Percentiles rank a stretch among this genome's conserved stretches.
phyloP scores from a whole-genome alignment of 306 rosid genomes.

The Parietaria judaica region DNA sequence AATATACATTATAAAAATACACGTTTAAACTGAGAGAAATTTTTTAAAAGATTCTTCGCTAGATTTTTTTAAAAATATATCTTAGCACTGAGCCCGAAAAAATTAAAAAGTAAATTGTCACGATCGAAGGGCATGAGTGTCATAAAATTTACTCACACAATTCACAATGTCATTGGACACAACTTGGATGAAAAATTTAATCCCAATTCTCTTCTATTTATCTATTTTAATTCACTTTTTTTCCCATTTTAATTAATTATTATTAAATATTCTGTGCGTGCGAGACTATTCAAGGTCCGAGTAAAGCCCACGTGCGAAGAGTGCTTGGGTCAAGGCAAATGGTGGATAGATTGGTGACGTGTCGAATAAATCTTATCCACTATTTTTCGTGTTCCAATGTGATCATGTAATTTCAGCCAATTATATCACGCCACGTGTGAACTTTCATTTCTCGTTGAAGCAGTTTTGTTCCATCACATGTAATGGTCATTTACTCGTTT shows the following conservation, averaged over 20 bases:
- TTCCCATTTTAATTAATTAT: background rate
- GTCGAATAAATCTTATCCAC: background rate
- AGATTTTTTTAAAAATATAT: too few relatives aligned
- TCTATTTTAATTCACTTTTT: background rate
- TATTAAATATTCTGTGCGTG: background rate
- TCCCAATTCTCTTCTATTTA: background rate
- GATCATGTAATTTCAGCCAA: background rate
- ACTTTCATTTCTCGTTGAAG: too few relatives aligned
- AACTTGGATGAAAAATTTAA: background rate
- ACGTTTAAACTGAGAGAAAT: too few relatives aligned
- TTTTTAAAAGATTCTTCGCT: too few relatives aligned
- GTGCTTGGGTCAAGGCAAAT: background rate
- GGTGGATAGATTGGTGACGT: conserved; percentile 3
- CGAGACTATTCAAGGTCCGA: background rate
- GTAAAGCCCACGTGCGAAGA: conserved; percentile 3
- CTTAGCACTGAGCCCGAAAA: too few relatives aligned
- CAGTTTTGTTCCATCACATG: background rate
- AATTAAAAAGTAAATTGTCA: too few relatives aligned
- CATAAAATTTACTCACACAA: background rate
- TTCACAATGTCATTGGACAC: background rate
- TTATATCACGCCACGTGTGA: background rate
- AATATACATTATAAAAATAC: too few relatives aligned
- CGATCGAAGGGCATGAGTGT: too few relatives aligned
- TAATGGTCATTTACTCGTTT: background rate
- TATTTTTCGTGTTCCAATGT: background rate